Percentiles rank a stretch among this genome's conserved stretches.
These are phyloP conservation scores for Aspergillus indologenus DNA, from an alignment of 495 filamentous ascomycete species.

Conservation along the genomic window DNA sequence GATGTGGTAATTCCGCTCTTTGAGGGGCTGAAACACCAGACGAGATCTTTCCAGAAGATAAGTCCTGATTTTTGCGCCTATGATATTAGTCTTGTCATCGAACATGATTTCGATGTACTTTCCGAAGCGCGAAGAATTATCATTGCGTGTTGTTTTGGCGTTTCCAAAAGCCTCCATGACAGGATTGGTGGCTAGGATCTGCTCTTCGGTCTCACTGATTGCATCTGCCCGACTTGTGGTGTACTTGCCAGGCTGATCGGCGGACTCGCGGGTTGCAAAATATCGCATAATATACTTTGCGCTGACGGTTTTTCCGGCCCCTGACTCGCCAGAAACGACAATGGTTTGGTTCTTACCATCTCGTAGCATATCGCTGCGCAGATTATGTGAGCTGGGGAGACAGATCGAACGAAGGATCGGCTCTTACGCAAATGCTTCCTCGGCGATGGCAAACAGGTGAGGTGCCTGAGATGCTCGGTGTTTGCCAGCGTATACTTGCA, in stretches of 20 bases:
- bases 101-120: slow-evolving; percentile 99
- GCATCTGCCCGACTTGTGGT: slow-evolving; percentile 74
- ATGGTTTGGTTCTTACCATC: slow-evolving; percentile 96
- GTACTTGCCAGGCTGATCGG: slow-evolving; percentile 79
- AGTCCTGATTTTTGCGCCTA: slow-evolving; percentile 93
- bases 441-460: slow-evolving; percentile 97
- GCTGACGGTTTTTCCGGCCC: slow-evolving; percentile 97
- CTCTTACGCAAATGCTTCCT: slow-evolving; percentile 94
- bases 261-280: slow-evolving; percentile 95
- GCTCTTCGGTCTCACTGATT: slow-evolving; percentile 98
- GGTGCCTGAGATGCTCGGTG: slow-evolving; percentile 94
- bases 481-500: slow-evolving; percentile 97
- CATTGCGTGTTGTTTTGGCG: slow-evolving; percentile 97
- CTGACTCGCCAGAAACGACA: slow-evolving; percentile 97
- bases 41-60: slow-evolving; percentile 94
- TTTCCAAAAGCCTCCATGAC: slow-evolving; percentile 99
- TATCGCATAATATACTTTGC: slow-evolving; percentile 99
- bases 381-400: slow-evolving; percentile 6
- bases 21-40: slow-evolving; percentile 96
- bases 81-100: slow-evolving; percentile 90
- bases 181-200: slow-evolving; percentile 96
- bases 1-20: slow-evolving; percentile 98
- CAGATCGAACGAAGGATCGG: slow-evolving; percentile 6
- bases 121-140: slow-evolving; percentile 97
- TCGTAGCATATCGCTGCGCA: slow-evolving; percentile 86